Evolutionary conservation across 1,284 basidiomycete genomes (phyloP).

Genomic region (Nidula niveotomentosa): DNA sequence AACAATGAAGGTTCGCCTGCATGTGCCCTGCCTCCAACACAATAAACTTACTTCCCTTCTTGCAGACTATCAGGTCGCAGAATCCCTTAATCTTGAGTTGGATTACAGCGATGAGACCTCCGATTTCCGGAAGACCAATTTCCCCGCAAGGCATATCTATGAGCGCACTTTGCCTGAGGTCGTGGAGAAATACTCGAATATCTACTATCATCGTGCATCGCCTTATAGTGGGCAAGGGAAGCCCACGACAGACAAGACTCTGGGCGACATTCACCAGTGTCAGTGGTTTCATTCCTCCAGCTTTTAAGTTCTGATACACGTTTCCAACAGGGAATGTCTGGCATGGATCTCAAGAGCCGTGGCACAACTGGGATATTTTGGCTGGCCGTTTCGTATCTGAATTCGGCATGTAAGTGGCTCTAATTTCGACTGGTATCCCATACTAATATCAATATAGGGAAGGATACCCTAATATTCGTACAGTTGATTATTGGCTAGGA

Average conservation of each 20-base stretch:
- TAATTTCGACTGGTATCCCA: slow-evolving; percentile 1
- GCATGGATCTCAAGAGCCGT: slow-evolving; percentile 86
- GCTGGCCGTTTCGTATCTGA: slow-evolving; percentile 88
- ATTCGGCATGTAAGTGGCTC: slow-evolving; percentile 71
- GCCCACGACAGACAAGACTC: slow-evolving; percentile 68
- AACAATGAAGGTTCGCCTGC: slow-evolving; percentile 75
- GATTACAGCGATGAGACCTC: slow-evolving; percentile 82
- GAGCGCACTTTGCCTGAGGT: slow-evolving; percentile 78
- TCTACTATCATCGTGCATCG: slow-evolving; percentile 81
- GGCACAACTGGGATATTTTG: slow-evolving; percentile 88
- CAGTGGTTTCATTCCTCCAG: slow-evolving; percentile 15
- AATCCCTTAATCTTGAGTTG: slow-evolving; percentile 71
- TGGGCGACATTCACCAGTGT: slow-evolving; percentile 90
- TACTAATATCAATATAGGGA: slow-evolving; percentile 46
- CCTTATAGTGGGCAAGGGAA: slow-evolving; percentile 85
- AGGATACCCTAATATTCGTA: slow-evolving; percentile 82
- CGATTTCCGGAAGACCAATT: slow-evolving; percentile 81
- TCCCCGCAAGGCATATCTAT: slow-evolving; percentile 88
- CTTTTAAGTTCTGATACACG: slow-evolving; percentile 3
- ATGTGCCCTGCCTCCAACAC: too few relatives aligned
- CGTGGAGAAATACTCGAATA: slow-evolving; percentile 61
- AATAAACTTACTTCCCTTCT: too few relatives aligned
- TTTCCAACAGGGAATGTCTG: slow-evolving; percentile 76
- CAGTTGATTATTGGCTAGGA: slow-evolving; percentile 81
- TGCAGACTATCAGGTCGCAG: slow-evolving; percentile 80